These are phyloP conservation scores for Colletotrichum sidae DNA, from an alignment of 2,329 filamentous ascomycete genomes.

Conservation along the genomic window DNA sequence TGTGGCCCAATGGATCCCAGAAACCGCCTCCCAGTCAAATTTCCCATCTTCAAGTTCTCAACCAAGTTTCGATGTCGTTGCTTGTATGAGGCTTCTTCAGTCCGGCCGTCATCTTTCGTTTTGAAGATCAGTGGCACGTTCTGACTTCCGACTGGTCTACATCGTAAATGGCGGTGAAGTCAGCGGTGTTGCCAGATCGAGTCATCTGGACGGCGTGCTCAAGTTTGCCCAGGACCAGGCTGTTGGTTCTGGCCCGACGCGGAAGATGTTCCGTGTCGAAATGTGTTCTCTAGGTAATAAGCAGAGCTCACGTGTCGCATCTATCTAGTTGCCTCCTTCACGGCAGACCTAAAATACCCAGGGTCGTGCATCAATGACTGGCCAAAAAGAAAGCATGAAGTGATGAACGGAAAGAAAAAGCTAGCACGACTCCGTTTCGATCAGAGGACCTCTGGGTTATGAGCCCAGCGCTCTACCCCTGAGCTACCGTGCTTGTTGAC, in stretches of 20 bases:
- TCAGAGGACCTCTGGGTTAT: slow-evolving; percentile 37
- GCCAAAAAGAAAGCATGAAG: background rate
- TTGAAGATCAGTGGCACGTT: slow-evolving; percentile 41
- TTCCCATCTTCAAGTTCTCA: background rate
- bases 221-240: too few species aligned
- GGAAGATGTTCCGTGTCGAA: too few species aligned
- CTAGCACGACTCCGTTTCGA: slow-evolving; percentile 36
- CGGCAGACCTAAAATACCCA: too few species aligned
- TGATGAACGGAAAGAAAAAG: background rate
- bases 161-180: slow-evolving; percentile 39
- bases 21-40: background rate
- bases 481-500: slow-evolving; percentile 32
- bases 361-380: background rate
- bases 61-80: background rate
- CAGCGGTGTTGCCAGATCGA: slow-evolving; percentile 37
- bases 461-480: slow-evolving; percentile 37
- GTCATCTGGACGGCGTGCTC: slow-evolving; percentile 36
- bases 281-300: too few species aligned
- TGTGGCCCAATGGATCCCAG: too few species aligned
- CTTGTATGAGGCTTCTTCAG: background rate
- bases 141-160: slow-evolving; percentile 33
- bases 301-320: too few species aligned
- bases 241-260: too few species aligned
- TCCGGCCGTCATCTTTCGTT: background rate
- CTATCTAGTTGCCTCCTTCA: too few species aligned